These are phyloP conservation scores for Penicillium goetzii DNA, from an alignment of 495 filamentous ascomycete species.

Conservation along the genomic window DNA sequence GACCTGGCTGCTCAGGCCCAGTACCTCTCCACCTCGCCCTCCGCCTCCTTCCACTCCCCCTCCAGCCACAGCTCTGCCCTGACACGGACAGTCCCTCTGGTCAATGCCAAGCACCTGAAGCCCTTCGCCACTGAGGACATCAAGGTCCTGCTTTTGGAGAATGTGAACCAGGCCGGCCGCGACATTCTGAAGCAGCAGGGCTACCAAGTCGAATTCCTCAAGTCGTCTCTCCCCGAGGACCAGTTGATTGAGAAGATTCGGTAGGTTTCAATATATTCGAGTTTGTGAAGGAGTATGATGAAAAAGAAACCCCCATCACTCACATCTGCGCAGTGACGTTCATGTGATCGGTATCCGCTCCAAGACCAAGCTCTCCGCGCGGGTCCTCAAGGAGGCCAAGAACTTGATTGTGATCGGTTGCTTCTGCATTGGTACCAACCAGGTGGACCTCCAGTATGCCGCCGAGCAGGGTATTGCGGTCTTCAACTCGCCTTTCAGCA, in stretches of 20 bases:
- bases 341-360: slow-evolving; percentile 98
- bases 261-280: slow-evolving; percentile 45
- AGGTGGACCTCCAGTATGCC: slow-evolving; percentile 92
- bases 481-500: slow-evolving; percentile 99
- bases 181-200: slow-evolving; percentile 83
- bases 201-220: slow-evolving; percentile 93
- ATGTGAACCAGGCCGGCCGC: slow-evolving; percentile 87
- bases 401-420: slow-evolving; percentile 95
- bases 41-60: slow-evolving; percentile 67
- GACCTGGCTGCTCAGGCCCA: slow-evolving; percentile 47
- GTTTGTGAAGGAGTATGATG: no score
- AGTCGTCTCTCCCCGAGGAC: slow-evolving; percentile 86
- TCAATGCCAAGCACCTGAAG: slow-evolving; percentile 78
- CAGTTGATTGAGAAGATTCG: slow-evolving; percentile 95
- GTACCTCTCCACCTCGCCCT: slow-evolving; percentile 65
- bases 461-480: slow-evolving; percentile 92
- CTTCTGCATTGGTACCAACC: slow-evolving; percentile 99
- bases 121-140: slow-evolving; percentile 94
- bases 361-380: slow-evolving; percentile 90
- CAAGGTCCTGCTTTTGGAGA: slow-evolving; percentile 94
- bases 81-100: slow-evolving; percentile 37
- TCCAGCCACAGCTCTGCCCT: slow-evolving; percentile 49
- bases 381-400: slow-evolving; percentile 84
- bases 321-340: slow-evolving; percentile 65
- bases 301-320: background rate